Conservation (phyloP, 2,329 filamentous ascomycete genomes). For the Lachnellula arida region DNA sequence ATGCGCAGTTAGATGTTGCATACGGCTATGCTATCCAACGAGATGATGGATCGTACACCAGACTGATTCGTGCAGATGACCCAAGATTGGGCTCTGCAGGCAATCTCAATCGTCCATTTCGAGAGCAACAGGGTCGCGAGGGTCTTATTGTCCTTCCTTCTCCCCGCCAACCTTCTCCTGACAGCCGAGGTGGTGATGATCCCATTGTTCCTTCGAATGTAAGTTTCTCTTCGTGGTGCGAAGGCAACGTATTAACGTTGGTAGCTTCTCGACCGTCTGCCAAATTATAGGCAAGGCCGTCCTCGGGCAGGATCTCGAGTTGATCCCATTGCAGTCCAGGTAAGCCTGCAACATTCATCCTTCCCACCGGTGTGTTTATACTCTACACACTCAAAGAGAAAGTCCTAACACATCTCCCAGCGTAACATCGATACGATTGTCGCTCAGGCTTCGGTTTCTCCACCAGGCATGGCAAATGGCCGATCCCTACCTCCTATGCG, state of each 20-base stretch:
- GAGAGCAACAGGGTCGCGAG: conserved; percentile 21
- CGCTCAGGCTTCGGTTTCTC: background rate
- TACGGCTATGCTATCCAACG: conserved; percentile 51
- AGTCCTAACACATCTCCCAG: background rate
- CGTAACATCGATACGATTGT: conserved; percentile 20
- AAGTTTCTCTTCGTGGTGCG: background rate
- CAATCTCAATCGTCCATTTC: conserved; percentile 36
- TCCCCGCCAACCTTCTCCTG: conserved; percentile 16
- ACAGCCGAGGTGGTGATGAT: conserved; percentile 7
- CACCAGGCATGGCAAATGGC: background rate
- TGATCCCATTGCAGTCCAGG: background rate
- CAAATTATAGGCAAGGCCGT: background rate
- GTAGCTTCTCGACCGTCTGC: conserved; percentile 12
- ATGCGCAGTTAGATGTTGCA: conserved; percentile 23
- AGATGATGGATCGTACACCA: conserved; percentile 49
- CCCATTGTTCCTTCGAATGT: conserved; percentile 19
- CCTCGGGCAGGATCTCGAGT: background rate
- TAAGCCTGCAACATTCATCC: background rate
- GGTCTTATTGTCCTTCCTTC: conserved; percentile 29
- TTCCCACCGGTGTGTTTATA: background rate
- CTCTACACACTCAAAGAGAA: background rate
- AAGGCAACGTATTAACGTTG: conserved; percentile 1
- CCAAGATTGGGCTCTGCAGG: conserved; percentile 50
- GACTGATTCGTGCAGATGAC: conserved; percentile 51
- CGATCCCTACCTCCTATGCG: conserved; percentile 4